These are phyloP conservation scores for Apiospora aurea DNA, from an alignment of 2,329 filamentous ascomycete species.

Conservation along the genomic window DNA sequence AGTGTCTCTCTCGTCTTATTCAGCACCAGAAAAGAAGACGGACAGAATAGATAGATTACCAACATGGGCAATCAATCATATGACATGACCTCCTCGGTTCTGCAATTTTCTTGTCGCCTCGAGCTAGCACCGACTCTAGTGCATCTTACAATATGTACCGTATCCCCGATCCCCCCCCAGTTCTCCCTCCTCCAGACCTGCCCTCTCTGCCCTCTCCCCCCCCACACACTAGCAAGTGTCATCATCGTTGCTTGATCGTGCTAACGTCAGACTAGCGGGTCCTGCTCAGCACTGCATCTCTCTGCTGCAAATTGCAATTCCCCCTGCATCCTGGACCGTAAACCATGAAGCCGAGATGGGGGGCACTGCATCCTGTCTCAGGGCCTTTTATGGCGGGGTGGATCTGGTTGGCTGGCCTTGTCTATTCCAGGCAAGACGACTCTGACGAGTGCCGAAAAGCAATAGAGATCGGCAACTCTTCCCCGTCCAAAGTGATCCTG, in stretches of 20 bases:
- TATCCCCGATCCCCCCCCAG: background rate
- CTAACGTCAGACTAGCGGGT: slow-evolving; percentile 21
- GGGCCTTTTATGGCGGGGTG: background rate
- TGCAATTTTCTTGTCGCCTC: background rate
- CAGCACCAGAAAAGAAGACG: background rate
- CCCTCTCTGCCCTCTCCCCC: background rate
- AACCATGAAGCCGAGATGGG: background rate
- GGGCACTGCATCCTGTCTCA: background rate
- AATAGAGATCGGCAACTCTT: slow-evolving; percentile 7
- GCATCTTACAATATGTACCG: slow-evolving; percentile 4
- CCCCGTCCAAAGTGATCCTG: background rate
- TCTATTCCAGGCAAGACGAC: slow-evolving; percentile 7
- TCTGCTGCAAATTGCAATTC: background rate
- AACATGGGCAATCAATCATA: too few species aligned
- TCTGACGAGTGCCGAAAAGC: background rate
- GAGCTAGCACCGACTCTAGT: background rate
- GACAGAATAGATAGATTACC: too few species aligned
- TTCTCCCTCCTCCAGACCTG: background rate
- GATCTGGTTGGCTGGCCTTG: background rate
- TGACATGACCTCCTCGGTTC: background rate
- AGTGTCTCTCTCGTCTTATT: background rate
- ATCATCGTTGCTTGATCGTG: slow-evolving; percentile 18
- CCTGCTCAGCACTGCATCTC: background rate
- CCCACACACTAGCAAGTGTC: background rate
- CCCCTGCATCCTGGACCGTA: slow-evolving; percentile 4